Base-by-base conservation (phyloP, 139 green algal species). In the Chlorella sp. region DNA sequence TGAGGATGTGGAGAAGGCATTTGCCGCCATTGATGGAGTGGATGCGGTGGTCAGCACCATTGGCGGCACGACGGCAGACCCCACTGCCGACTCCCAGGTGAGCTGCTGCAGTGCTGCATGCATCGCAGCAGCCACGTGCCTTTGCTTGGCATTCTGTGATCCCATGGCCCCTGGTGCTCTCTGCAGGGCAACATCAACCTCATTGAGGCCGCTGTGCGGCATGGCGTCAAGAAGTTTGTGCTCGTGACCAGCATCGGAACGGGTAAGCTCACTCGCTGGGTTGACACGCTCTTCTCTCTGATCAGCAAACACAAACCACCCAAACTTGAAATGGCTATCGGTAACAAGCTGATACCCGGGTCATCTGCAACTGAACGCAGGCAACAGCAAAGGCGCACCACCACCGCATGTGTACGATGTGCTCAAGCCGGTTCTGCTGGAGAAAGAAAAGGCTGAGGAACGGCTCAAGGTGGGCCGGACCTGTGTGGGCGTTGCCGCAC, bases 371-470 rank as follows among this genome's bases (percentile, higher is more conserved):
- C 70, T 34, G 26, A 18, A 3, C 44, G 76, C 76, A 82, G 76
- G 76, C 25, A 65, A 79, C 71, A 95, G 83, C 86, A 96, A 96
- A 90, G 90, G 92, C 9, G 95, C 96, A 0, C 88, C 94, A 0
- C 87, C 83, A 1, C 38, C 80, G 11, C 84, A 96, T 80, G 93
- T 98, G 55, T 98, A 98, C 88, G 89, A 98, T 51, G 90, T 95
- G n/a, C 90, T 99, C 25, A 92, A 98, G 91, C 93, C 94, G 2
- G 94, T 99, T 85, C 90, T 99, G 64, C 21, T 98, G 41, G 95
- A 99, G 90, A 99, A 99, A 91, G 92, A 96, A 75, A 99, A 99
- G 90, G 97, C 97, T 4, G 97, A 99, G 91, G 87, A 94, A n/a
- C 65, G 44, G 30, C 94, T 99, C 28, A 96, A 95, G 93, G 93